Base-by-base conservation (phyloP, 768 basidiomycete species). In the Dendrothele bispora region DNA sequence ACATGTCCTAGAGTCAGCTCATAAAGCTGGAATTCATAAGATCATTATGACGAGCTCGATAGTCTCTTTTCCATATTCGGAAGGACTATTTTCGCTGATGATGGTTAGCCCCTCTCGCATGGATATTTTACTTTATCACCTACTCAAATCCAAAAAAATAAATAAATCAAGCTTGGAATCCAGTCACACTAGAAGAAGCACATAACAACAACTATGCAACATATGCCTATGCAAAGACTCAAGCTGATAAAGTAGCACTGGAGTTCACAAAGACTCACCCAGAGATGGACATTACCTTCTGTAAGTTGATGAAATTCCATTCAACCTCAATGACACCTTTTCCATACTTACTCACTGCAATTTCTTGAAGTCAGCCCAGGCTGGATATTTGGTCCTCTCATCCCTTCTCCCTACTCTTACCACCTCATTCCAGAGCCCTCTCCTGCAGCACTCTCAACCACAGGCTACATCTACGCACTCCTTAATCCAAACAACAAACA, bases 211-310 rank as follows among this genome's bases (percentile, higher is more conserved):
- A 27, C 1, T 45, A 50, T n/a, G 29, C 24, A 1, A 15, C 49
- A 24, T 50, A 52, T 28, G 42, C 39, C 10, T 44, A 49, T 10
- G 49, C 45, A 26, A 54, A 54, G 45, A 54, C 49, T 29, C 50
- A 43, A 32, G 50, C 45, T 28, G 53, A 52, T 26, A 49, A 46
- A 29, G 49, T 48, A 12, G 28, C 52, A n/a, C 45, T 49, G 3
- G 43, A 54, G 18, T 57, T 49, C 29, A 49, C 46, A 14, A 48
- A 57, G 10, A 29, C 39, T 25, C 49, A 54, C 50, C 35, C 59
- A 12, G 48, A 57, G 12, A 50, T 57, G 43, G 55, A 57, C 27
- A 44, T 54, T n/a, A 51, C 56, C n/a, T 39, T 51, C 41, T 27
- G 41, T 53, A 37, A 7, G 50, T 48, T 18, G 38, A 39, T 32